A percentile compares a stretch with the other conserved stretches of the same genome.
These are phyloP conservation scores for Neofusicoccum sp. DNA, from an alignment of 2,329 filamentous ascomycete genomes.

Conservation along the genomic window DNA sequence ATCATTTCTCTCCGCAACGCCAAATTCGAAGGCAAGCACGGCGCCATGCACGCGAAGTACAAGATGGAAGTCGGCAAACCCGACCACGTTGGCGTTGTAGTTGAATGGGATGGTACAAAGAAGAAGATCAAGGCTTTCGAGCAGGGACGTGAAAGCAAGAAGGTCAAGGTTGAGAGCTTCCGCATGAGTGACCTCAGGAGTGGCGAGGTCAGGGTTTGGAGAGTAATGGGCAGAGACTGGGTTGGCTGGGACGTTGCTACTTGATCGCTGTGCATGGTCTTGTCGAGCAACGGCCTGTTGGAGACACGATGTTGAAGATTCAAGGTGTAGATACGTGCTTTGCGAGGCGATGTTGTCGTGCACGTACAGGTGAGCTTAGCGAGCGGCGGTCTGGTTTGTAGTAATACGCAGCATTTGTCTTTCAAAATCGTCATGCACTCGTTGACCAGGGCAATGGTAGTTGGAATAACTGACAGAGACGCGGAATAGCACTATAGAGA, in stretches of 20 bases:
- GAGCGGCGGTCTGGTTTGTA: constrained; percentile 9
- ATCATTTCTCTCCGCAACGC: constrained; percentile 91
- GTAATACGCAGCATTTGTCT: constrained; percentile 5
- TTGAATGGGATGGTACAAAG: constrained; percentile 98
- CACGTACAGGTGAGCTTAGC: constrained; percentile 2
- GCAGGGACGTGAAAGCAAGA: constrained; percentile 88
- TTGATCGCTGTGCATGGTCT: background rate
- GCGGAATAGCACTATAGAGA: too few species aligned
- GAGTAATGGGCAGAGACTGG: constrained; percentile 89
- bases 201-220: constrained; percentile 96
- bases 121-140: constrained; percentile 97
- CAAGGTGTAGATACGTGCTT: constrained; percentile 1
- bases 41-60: constrained; percentile 94
- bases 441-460: too few species aligned
- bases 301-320: background rate
- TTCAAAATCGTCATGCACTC: background rate
- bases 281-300: background rate
- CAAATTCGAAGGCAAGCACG: constrained; percentile 91
- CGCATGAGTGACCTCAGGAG: constrained; percentile 87
- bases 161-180: constrained; percentile 91
- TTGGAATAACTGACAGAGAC: too few species aligned
- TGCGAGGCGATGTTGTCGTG: background rate
- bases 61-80: constrained; percentile 81
- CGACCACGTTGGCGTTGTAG: constrained; percentile 84
- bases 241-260: constrained; percentile 68